Evolutionary conservation across 2,329 filamentous ascomycete species (phyloP).

Genomic region (Colletotrichum ledebouriae): DNA sequence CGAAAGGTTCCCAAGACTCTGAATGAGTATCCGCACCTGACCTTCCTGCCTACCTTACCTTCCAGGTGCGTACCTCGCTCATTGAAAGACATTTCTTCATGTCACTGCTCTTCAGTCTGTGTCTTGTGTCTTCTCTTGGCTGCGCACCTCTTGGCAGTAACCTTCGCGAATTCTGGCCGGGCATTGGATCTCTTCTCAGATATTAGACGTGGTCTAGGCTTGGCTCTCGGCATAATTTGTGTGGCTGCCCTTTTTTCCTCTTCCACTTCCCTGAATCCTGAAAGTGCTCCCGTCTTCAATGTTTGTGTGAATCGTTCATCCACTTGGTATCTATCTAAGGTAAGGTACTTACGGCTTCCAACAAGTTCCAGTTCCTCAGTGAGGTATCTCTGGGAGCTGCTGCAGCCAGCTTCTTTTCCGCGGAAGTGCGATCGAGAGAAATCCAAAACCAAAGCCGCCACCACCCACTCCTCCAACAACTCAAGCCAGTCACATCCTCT

Average conservation of each 20-base stretch:
- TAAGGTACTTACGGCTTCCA: no score
- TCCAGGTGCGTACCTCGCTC: no score
- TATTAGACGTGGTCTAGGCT: constrained; percentile 24
- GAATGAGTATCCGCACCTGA: no score
- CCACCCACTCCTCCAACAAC: constrained; percentile 13
- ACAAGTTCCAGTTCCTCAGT: no score
- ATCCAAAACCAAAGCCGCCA: constrained; percentile 23
- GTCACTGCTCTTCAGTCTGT: constrained; percentile 7
- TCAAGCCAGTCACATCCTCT: constrained; percentile 10
- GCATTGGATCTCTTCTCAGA: constrained; percentile 27
- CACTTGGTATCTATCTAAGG: no score
- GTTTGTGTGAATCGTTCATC: no score
- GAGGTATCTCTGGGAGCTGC: not conserved
- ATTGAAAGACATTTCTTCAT: not conserved
- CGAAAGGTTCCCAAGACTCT: not conserved
- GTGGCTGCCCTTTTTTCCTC: not conserved
- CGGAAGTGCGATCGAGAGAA: not conserved
- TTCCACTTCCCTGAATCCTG: no score
- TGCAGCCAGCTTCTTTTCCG: not conserved
- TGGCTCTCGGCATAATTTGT: constrained; percentile 23
- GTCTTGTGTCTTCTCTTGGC: constrained; percentile 37
- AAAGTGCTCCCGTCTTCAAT: no score
- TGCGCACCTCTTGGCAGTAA: constrained; percentile 38
- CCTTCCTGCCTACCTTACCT: no score
- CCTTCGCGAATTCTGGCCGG: constrained; percentile 25